Base-by-base conservation (phyloP, 805 yeast species). In the Metschnikowia cubensis region DNA sequence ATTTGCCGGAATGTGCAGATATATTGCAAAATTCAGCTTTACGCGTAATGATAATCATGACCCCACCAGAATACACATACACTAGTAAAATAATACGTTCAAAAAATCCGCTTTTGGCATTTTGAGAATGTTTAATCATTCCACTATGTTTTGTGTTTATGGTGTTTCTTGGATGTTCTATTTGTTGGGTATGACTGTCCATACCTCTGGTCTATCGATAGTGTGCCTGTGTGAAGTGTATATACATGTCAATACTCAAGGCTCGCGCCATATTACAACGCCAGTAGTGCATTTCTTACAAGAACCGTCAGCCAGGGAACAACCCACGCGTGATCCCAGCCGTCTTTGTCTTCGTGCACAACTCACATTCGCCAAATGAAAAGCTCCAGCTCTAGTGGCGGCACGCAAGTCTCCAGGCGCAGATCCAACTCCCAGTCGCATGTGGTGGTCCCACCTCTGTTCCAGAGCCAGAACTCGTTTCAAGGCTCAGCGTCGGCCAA, bases 341-440 rank as follows among this genome's bases (percentile, higher is more conserved):
- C n/a, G 34, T 11, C 14, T 29, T 33, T 15, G 33, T 18, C 22
- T 4, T 15, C 42, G 25, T 22, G 25, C 34, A 22, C 42, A 25
- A 20, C 25, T 15, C 10, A 14, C 15, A 8, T 14, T 18, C 20
- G 37, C 29, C 34, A 20, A 32, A 42, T 42, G 45, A 31, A 36
- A 37, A 36, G 22, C 39, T 13, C 45, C 33, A 39, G 50, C 36
- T 18, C 42, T 33, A 45, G 48, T 10, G 21, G 34, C 37, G 37
- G 47, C 21, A 29, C 35, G n/a, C 45, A 32, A 20, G 45, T 42
- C 22, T 33, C 49, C 35, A 50, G 59, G 40, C 59, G 65, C 50
- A 56, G 77, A 47, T 69, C 76, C 21, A 72, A 73, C 52, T 71
- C 76, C 6, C 76, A 71, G 56, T 70, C 75, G 6, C 76, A 73